Conservation (phyloP, 2,329 filamentous ascomycete genomes). For the Gaeumannomyces sp. region DNA sequence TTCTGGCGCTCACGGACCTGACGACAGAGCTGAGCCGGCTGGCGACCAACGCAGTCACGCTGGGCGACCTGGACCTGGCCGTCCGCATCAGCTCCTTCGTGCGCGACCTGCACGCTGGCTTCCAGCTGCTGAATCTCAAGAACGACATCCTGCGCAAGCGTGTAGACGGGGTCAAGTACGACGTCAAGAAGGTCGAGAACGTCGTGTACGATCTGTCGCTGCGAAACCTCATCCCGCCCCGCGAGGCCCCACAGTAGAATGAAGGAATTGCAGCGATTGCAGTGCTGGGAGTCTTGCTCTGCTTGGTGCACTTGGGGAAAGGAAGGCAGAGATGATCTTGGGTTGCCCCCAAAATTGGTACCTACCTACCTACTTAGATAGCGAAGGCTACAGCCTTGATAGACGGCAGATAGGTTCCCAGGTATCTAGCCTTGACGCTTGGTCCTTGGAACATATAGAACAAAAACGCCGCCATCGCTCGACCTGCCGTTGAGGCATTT, state of each 20-base stretch:
- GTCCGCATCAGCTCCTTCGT: constrained; percentile 85
- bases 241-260: neutral
- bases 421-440: too few relatives aligned
- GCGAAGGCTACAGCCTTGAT: too few relatives aligned
- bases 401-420: too few relatives aligned
- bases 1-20: constrained; percentile 78
- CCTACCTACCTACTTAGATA: too few relatives aligned
- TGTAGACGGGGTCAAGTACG: constrained; percentile 92
- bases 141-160: constrained; percentile 85
- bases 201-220: constrained; percentile 94
- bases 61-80: constrained; percentile 81
- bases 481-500: too few relatives aligned
- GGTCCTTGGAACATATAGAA: too few relatives aligned
- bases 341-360: neutral
- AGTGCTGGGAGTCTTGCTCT: neutral
- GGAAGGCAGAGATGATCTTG: neutral
- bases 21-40: constrained; percentile 87
- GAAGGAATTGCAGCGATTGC: neutral
- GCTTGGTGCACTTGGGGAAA: neutral
- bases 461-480: too few relatives aligned
- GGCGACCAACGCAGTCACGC: constrained; percentile 88
- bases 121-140: constrained; percentile 95
- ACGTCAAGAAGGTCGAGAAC: constrained; percentile 96
- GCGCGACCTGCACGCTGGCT: constrained; percentile 92
- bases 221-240: constrained; percentile 64